Conservation (phyloP, 441 rosid species). For the Biscutella auriculata region DNA sequence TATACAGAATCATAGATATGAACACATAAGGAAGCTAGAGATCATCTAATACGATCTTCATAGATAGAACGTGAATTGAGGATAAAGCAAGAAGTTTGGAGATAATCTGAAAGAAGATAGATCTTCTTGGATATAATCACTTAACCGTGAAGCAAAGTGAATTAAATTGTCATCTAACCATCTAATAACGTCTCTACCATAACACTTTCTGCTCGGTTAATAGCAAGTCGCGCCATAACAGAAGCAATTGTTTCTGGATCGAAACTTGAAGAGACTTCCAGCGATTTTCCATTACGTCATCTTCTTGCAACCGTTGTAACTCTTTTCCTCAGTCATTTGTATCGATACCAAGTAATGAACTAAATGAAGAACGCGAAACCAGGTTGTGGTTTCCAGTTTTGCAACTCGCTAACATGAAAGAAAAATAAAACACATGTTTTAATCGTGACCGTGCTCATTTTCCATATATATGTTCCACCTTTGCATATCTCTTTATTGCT, state of each 20-base stretch:
- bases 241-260: slow-evolving; percentile 96
- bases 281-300: slow-evolving; percentile 65
- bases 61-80: slow-evolving; percentile 88
- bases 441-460: slow-evolving; percentile 52
- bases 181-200: slow-evolving; percentile 73
- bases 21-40: too few species aligned
- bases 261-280: slow-evolving; percentile 68
- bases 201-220: slow-evolving; percentile 53
- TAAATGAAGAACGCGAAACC: slow-evolving; percentile 82
- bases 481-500: slow-evolving; percentile 61
- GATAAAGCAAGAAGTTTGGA: slow-evolving; percentile 78
- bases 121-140: slow-evolving; percentile 78
- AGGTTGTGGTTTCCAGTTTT: slow-evolving; percentile 42
- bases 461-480: slow-evolving; percentile 75
- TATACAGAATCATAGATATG: too few species aligned
- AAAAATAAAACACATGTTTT: slow-evolving; percentile 81
- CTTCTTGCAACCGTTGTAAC: slow-evolving; percentile 91
- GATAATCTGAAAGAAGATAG: slow-evolving; percentile 78
- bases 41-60: too few species aligned
- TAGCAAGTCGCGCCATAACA: slow-evolving; percentile 85
- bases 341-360: slow-evolving; percentile 66
- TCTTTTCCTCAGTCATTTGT: slow-evolving; percentile 55
- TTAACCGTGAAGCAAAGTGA: slow-evolving; percentile 62
- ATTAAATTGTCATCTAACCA: slow-evolving; percentile 84
- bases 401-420: slow-evolving; percentile 53